A percentile compares a stretch with the other conserved stretches of the same genome.
Evolutionary conservation across 352 stramenopile genomes (phyloP).

Genomic region (Sclerospora graminicola): DNA sequence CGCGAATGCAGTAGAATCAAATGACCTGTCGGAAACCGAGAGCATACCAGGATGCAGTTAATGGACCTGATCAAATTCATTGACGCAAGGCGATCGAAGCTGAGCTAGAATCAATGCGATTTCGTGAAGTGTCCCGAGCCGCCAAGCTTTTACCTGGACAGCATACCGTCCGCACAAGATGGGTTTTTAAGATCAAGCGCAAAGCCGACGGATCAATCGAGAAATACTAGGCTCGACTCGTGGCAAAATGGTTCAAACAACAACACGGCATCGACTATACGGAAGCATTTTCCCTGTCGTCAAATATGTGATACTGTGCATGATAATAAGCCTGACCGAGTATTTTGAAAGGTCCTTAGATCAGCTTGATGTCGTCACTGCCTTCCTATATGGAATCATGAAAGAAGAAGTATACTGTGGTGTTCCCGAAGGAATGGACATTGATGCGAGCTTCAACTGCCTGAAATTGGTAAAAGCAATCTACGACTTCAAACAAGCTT

Average conservation of each 20-base stretch:
- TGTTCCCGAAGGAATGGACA: neutral
- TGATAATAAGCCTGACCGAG: neutral
- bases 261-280: slow-evolving; percentile 23
- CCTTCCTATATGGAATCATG: slow-evolving; percentile 2
- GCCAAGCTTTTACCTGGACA: slow-evolving; percentile 1
- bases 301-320: neutral
- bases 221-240: slow-evolving; percentile 10
- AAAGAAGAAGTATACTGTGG: slow-evolving; percentile 1
- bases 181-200: slow-evolving; percentile 28
- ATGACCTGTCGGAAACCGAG: neutral
- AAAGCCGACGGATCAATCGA: slow-evolving; percentile 25
- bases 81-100: slow-evolving; percentile 7
- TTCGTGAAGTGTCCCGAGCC: slow-evolving; percentile 1
- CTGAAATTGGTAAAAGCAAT: slow-evolving; percentile 2
- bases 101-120: slow-evolving; percentile 1
- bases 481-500: slow-evolving; percentile 3
- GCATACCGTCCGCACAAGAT: slow-evolving; percentile 13
- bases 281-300: neutral
- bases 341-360: neutral
- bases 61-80: slow-evolving; percentile 6
- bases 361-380: slow-evolving; percentile 3
- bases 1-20: no score
- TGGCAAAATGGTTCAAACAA: slow-evolving; percentile 9
- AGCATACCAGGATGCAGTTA: slow-evolving; percentile 4
- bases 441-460: neutral